phyloP scores from a whole-genome alignment of 2,329 filamentous ascomycete genomes.

The Coniochaeta pulveracea region DNA sequence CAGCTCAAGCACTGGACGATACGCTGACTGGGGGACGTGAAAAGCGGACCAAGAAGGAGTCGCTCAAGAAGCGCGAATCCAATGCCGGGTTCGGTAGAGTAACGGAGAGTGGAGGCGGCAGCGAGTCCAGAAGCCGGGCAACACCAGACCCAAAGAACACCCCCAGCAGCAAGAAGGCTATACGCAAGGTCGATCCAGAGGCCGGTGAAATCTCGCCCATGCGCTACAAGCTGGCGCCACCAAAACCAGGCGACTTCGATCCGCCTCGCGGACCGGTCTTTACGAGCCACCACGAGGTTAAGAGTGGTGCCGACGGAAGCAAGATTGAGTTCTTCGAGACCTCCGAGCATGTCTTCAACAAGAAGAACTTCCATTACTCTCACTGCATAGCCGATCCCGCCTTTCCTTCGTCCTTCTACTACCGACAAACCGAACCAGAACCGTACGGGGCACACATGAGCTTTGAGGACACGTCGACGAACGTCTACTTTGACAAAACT shows the following conservation, averaged over 20 bases:
- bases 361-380: conserved; percentile 74
- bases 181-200: conserved; percentile 22
- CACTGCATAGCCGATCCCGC: conserved; percentile 82
- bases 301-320: conserved; percentile 31
- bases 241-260: conserved; percentile 51
- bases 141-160: conserved; percentile 50
- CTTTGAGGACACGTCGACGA: conserved; percentile 82
- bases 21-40: conserved; percentile 29
- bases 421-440: conserved; percentile 75
- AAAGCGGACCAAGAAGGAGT: conserved; percentile 52
- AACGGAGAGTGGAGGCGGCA: no score
- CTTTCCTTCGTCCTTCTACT: conserved; percentile 80
- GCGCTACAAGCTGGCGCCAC: conserved; percentile 53
- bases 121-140: conserved; percentile 38
- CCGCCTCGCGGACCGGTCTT: conserved; percentile 45
- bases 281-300: conserved; percentile 41
- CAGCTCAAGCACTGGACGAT: conserved; percentile 20
- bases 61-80: conserved; percentile 57
- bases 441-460: conserved; percentile 79
- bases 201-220: conserved; percentile 38
- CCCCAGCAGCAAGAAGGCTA: no score
- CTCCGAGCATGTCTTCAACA: conserved; percentile 53
- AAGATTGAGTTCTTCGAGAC: conserved; percentile 50
- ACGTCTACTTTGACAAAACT: conserved; percentile 69
- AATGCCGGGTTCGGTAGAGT: no score